These are phyloP conservation scores for Thalia dealbata DNA, from an alignment of 176 grass and related monocot genomes.

Conservation along the genomic window DNA sequence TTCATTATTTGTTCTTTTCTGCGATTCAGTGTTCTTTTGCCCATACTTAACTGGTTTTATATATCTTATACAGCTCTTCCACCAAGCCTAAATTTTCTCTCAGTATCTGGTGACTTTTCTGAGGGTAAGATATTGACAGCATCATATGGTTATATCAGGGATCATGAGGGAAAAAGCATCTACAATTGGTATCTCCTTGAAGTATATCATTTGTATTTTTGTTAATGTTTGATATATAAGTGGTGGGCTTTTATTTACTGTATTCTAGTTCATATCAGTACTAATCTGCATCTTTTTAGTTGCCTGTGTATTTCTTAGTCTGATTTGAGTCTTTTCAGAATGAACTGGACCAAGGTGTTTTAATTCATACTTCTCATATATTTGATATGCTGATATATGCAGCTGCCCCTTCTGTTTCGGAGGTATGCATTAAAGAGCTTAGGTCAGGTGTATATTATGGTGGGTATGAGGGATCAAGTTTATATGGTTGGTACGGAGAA, in stretches of 20 bases:
- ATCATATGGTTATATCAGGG: slow-evolving; percentile 94
- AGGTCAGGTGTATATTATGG: slow-evolving; percentile 70
- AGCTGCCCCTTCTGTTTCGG: slow-evolving; percentile 65
- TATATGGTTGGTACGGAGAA: slow-evolving; percentile 81
- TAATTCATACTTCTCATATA: slow-evolving; percentile 31
- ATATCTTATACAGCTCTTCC: slow-evolving; percentile 55
- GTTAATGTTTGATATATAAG: slow-evolving; percentile 11
- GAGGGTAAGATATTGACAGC: slow-evolving; percentile 83
- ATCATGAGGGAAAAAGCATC: slow-evolving; percentile 82
- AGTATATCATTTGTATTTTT: slow-evolving; percentile 28
- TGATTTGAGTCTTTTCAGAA: slow-evolving; percentile 38
- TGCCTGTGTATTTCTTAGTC: not conserved
- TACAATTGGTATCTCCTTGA: slow-evolving; percentile 85
- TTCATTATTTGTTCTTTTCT: not conserved
- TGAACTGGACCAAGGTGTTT: slow-evolving; percentile 52
- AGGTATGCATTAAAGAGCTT: slow-evolving; percentile 54
- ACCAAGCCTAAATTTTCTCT: slow-evolving; percentile 88
- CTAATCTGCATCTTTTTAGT: too few species aligned
- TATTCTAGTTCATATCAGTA: slow-evolving; percentile 8
- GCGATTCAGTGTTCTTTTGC: too few species aligned
- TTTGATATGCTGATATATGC: slow-evolving; percentile 23
- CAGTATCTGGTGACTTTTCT: slow-evolving; percentile 75
- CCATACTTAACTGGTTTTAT: slow-evolving; percentile 5
- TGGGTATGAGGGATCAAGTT: slow-evolving; percentile 83
- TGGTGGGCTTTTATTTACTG: not conserved